phyloP scores from a whole-genome alignment of 2,329 filamentous ascomycete species.

The Cladosporium oxysporum region DNA sequence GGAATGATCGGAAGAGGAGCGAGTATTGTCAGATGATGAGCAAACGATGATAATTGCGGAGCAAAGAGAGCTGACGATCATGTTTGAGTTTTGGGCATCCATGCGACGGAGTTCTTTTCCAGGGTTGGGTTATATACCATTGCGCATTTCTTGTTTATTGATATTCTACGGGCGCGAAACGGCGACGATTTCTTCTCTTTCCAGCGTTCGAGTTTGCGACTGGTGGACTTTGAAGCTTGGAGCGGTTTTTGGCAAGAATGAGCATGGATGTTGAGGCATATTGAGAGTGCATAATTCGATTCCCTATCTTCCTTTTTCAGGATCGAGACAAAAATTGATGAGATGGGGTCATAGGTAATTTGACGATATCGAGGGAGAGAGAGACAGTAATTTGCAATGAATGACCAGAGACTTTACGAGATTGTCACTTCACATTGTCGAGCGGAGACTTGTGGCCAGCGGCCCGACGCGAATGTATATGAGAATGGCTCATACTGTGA shows the following conservation, averaged over 20 bases:
- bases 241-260: background rate
- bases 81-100: background rate
- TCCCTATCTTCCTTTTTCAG: background rate
- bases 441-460: too few species aligned
- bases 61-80: background rate
- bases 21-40: constrained; percentile 20
- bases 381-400: background rate
- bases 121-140: background rate
- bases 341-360: background rate
- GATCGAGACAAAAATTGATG: background rate
- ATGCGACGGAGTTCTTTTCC: background rate
- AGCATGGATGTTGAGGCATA: background rate
- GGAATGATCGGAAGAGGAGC: constrained; percentile 20
- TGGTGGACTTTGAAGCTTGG: background rate
- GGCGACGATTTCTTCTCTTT: background rate
- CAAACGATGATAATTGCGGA: background rate
- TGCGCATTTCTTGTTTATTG: background rate
- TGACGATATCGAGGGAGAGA: background rate
- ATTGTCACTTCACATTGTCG: too few species aligned
- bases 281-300: background rate
- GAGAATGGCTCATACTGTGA: too few species aligned
- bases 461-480: too few species aligned
- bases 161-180: background rate
- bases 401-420: background rate
- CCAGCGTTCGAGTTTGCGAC: background rate